Evolutionary conservation across 2,329 filamentous ascomycete species (phyloP).

Genomic region (Cladosporium sp.): DNA sequence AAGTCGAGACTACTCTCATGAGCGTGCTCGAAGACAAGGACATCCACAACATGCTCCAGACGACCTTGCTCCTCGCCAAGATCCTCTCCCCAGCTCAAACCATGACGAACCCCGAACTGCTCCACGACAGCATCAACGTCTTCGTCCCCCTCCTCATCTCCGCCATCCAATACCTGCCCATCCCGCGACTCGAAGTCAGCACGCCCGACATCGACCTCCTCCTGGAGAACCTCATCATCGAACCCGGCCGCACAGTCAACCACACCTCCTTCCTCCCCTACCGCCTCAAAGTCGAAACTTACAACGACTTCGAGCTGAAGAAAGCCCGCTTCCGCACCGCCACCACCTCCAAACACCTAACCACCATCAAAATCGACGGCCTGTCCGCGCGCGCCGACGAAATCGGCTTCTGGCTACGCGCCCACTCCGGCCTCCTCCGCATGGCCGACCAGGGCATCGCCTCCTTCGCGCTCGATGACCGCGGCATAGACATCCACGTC

Average conservation of each 20-base stretch:
- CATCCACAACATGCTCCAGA: conserved; percentile 64
- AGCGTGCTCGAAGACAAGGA: conserved; percentile 69
- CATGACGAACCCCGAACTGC: conserved; percentile 64
- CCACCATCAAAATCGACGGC: conserved; percentile 76
- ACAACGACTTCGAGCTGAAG: conserved; percentile 80
- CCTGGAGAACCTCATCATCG: conserved; percentile 84
- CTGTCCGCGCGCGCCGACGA: conserved; percentile 81
- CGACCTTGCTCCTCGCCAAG: conserved; percentile 62
- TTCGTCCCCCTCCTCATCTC: conserved; percentile 76
- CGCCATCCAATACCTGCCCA: conserved; percentile 79
- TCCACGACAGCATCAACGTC: conserved; percentile 72
- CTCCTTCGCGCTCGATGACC: conserved; percentile 78
- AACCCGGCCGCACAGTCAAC: conserved; percentile 81
- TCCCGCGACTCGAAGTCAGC: conserved; percentile 83
- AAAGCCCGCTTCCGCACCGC: conserved; percentile 71
- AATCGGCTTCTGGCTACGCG: conserved; percentile 82
- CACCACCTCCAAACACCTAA: conserved; percentile 60
- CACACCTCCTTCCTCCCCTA: conserved; percentile 86
- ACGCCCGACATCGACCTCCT: conserved; percentile 80
- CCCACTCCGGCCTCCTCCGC: conserved; percentile 70
- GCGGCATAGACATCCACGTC: conserved; percentile 80
- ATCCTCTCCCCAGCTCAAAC: conserved; percentile 64
- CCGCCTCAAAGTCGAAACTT: conserved; percentile 73
- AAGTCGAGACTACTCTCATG: conserved; percentile 63
- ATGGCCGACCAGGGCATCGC: conserved; percentile 81